phyloP scores from a whole-genome alignment of 225 moss, liverwort and hornwort species.

The Physcomitrium patens region DNA sequence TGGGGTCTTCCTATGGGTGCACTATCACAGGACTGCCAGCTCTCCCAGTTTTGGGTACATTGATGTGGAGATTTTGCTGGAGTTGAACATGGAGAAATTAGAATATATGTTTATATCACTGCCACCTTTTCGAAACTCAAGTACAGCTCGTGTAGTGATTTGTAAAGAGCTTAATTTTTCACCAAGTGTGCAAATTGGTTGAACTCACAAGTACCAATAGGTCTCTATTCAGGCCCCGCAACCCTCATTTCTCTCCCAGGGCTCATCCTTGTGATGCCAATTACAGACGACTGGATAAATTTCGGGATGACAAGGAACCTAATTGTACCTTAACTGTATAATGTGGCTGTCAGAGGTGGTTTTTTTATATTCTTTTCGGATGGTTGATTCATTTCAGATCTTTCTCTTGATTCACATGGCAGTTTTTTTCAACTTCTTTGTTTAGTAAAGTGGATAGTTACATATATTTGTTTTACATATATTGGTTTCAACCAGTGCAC shows the following conservation, averaged over 20 bases:
- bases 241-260: conserved; percentile 5
- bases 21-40: conserved; percentile 12
- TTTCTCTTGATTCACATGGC: too few relatives aligned
- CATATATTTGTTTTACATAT: too few relatives aligned
- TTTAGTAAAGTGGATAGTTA: too few relatives aligned
- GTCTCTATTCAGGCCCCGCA: neutral
- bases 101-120: conserved; percentile 29
- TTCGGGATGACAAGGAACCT: conserved; percentile 32
- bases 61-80: conserved; percentile 30
- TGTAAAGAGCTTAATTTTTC: conserved; percentile 41
- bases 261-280: conserved; percentile 26
- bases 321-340: conserved; percentile 36
- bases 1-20: conserved; percentile 34
- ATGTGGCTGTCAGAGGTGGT: conserved; percentile 46
- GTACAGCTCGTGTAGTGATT: conserved; percentile 14
- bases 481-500: too few relatives aligned
- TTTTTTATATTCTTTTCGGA: conserved; percentile 11
- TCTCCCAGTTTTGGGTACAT: conserved; percentile 25
- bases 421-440: too few relatives aligned
- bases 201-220: conserved; percentile 25
- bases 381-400: neutral
- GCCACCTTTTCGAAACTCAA: conserved; percentile 32
- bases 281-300: conserved; percentile 25
- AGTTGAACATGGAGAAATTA: conserved; percentile 18
- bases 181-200: conserved; percentile 35